phyloP scores from a whole-genome alignment of 2,329 filamentous ascomycete species.

The Tolypocladium album region DNA sequence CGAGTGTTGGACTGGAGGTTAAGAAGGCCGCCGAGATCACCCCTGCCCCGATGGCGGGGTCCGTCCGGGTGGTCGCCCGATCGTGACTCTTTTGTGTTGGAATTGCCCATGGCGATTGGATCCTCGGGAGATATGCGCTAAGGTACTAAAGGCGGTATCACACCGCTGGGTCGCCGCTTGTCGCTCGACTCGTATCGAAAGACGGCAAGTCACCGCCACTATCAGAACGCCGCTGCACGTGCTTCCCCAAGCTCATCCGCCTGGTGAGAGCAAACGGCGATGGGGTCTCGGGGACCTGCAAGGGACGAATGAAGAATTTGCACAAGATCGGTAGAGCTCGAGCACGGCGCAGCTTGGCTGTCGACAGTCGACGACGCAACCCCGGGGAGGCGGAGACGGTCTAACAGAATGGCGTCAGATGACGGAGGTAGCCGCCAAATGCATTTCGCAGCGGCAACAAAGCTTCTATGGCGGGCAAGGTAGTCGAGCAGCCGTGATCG shows the following conservation, averaged over 20 bases:
- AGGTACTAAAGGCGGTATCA: background rate
- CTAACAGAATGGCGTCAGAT: background rate
- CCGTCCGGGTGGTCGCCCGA: conserved; percentile 13
- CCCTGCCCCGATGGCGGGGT: conserved; percentile 22
- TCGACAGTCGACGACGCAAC: background rate
- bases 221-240: background rate
- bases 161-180: background rate
- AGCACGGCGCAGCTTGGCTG: background rate
- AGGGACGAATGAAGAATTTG: background rate
- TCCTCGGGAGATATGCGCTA: too few species aligned
- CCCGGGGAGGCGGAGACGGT: background rate
- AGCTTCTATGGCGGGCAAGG: background rate
- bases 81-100: conserved; percentile 28
- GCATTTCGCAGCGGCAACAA: background rate
- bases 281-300: background rate
- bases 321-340: background rate
- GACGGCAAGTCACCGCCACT: background rate
- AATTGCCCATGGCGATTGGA: conserved; percentile 23
- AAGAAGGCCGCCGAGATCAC: conserved; percentile 35
- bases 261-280: background rate
- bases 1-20: conserved; percentile 29
- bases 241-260: background rate
- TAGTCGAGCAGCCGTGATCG: background rate
- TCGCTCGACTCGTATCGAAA: background rate
- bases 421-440: background rate